These are phyloP conservation scores for Elaeis oleifera DNA, from an alignment of 202 grass and related monocot species.

Conservation along the genomic window DNA sequence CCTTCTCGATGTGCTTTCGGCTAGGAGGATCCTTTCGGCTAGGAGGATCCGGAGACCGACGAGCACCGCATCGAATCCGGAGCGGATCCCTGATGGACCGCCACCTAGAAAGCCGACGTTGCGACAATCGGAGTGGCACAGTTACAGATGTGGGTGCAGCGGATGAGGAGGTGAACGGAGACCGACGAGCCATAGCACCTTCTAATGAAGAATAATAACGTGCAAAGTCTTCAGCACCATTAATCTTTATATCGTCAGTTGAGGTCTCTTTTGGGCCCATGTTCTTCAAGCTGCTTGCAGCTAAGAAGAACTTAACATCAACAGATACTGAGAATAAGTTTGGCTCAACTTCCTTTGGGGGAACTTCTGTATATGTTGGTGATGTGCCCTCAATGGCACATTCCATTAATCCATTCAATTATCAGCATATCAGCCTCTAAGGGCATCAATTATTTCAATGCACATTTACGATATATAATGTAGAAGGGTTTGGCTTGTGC, in stretches of 20 bases:
- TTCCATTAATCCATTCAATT: conserved; percentile 53
- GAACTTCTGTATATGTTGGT: conserved; percentile 75
- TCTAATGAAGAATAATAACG: too few species aligned
- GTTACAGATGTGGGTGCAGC: too few species aligned
- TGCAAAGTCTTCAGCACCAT: too few species aligned
- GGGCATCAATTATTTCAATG: conserved; percentile 35
- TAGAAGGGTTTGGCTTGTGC: conserved; percentile 46
- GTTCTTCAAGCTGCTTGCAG: conserved; percentile 42
- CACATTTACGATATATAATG: conserved; percentile 51
- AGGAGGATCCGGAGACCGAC: too few species aligned
- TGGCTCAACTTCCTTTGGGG: conserved; percentile 39
- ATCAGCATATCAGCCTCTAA: conserved; percentile 65
- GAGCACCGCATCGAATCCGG: too few species aligned
- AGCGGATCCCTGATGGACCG: too few species aligned
- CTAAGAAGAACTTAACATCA: conserved; percentile 5
- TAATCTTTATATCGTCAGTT: conserved; percentile 35
- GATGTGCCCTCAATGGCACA: conserved; percentile 43
- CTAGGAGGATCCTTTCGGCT: too few species aligned
- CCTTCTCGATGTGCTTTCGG: too few species aligned
- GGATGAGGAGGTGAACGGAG: too few species aligned
- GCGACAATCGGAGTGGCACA: too few species aligned
- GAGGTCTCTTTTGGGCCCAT: conserved; percentile 72
- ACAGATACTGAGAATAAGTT: conserved; percentile 9
- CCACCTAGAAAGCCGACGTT: too few species aligned
- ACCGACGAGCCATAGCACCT: too few species aligned